Base-by-base conservation (phyloP, 2,329 filamentous ascomycete genomes). In the Cladosporium halotolerans region DNA sequence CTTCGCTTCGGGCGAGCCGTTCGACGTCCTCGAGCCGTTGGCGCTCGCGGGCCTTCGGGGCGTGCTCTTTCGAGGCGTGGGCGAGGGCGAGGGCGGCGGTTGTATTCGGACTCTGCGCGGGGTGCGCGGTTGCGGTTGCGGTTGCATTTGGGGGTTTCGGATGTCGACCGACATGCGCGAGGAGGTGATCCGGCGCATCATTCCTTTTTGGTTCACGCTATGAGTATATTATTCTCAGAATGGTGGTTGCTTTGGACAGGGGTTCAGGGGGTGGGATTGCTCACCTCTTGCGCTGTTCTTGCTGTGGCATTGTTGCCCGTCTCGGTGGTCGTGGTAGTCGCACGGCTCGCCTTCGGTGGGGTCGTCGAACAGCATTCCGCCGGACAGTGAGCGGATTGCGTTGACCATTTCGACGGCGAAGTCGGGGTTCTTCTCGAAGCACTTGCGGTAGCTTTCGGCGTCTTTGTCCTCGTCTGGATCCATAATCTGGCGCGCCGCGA, bases 401-500 rank as follows among this genome's bases (percentile, higher is more conserved):
- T 76, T 77, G 60, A 80, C 69, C 52, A 80, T 71, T 45, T 79
- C 77, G 34, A 80, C 65, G 9, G 77, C 76, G 52, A 80, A 80
- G 54, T 77, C 74, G 1, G 76, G 68, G 57, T 72, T 76, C 55
- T 69, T 65, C 31, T 73, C 69, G 62, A 80, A 78, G 59, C 76
- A 79, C 39, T 68, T 66, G 36, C 73, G 72, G 58, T 80, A 80
- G 3, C 69, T 71, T 23, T 74, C 70, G 3, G 76, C 73, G 60
- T 78, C 72, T 53, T 73, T 72, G 40, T 77, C 70, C 51, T 68
- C 73, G 31, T 73, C 75, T 0, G 77, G 77, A 58, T 79, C 77
- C 77, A 80, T 80, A 56, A 80, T 78, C 65, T 80, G 78, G 23
- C 78, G 68, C 4, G 78, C 78, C n/a, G 77, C 77, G 45, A 80